Evolutionary conservation across 2,329 filamentous ascomycete species (phyloP).

Genomic region (Podosphaera xanthii): DNA sequence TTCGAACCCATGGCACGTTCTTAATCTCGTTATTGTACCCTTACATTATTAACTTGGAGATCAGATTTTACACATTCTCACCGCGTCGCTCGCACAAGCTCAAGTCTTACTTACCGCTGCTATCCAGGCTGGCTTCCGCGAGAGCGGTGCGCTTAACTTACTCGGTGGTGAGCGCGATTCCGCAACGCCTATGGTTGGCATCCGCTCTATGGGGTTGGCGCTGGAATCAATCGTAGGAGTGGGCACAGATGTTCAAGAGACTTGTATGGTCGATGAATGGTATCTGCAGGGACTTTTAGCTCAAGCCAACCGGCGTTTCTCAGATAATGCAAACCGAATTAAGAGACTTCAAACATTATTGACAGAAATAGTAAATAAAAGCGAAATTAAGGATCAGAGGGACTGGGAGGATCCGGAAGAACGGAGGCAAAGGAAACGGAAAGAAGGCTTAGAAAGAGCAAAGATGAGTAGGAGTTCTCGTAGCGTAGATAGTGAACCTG

Average conservation of each 20-base stretch:
- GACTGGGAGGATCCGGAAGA: conserved; percentile 31
- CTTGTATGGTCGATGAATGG: conserved; percentile 35
- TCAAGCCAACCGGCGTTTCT: conserved; percentile 55
- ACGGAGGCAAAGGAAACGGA: conserved; percentile 31
- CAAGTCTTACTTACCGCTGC: conserved; percentile 55
- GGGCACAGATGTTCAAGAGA: conserved; percentile 19
- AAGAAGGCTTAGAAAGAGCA: conserved; percentile 32
- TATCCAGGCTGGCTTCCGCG: conserved; percentile 64
- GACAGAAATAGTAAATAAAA: conserved; percentile 4
- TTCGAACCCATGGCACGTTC: conserved; percentile 75
- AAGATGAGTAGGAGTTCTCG: background rate
- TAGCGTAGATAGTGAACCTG: background rate
- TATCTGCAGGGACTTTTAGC: conserved; percentile 45
- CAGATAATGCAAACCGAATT: conserved; percentile 44
- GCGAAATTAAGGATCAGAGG: background rate
- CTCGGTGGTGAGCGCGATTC: conserved; percentile 15
- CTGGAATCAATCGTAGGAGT: conserved; percentile 63
- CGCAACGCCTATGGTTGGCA: conserved; percentile 51
- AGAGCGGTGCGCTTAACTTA: conserved; percentile 63
- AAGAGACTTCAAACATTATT: conserved; percentile 32
- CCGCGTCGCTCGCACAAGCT: conserved; percentile 51
- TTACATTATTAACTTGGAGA: background rate
- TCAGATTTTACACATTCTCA: conserved; percentile 73
- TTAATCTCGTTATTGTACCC: background rate
- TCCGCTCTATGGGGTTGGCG: conserved; percentile 61